Base-by-base conservation (phyloP, 805 yeast species). In the Candida quercuum region DNA sequence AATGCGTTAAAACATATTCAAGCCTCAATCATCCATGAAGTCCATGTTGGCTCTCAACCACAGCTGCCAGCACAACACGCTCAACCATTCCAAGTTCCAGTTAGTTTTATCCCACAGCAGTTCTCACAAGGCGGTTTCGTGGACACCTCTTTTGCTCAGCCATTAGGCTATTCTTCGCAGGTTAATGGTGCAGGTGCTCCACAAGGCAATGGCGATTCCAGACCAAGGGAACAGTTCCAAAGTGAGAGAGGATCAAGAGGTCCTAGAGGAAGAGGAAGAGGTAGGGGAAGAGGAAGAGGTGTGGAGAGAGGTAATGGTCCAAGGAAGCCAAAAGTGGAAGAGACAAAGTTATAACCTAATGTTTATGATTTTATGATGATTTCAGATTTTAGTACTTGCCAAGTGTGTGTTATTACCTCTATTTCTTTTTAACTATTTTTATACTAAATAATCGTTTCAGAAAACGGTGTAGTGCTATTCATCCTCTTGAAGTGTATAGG, bases 401-500 rank as follows among this genome's bases (percentile, higher is more conserved):
- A n/a, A n/a, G n/a, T n/a, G n/a, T n/a, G n/a, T n/a, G n/a, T n/a
- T n/a, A n/a, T n/a, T n/a, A n/a, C n/a, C n/a, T n/a, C n/a, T n/a
- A n/a, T n/a, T n/a, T n/a, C n/a, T n/a, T n/a, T n/a, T n/a, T n/a
- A n/a, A n/a, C n/a, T n/a, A n/a, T n/a, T n/a, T n/a, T n/a, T n/a
- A n/a, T n/a, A n/a, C n/a, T n/a, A n/a, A n/a, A n/a, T n/a, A n/a
- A n/a, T n/a, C n/a, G n/a, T n/a, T 15, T 14, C 28, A 27, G 4
- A 19, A n/a, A 16, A 16, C 11, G 15, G 8, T 25, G 24, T 22
- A 9, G 24, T 22, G 19, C 43, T 39, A 62, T 32, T 54, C 57
- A 36, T 71, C 72, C 33, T 67, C 68, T 38, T 61, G 63, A 51
- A 63, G 52, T 1, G 72, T 63, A 30, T 61, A 63, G 4, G 52